These are phyloP conservation scores for Monosporascus cannonballus DNA, from an alignment of 2,329 filamentous ascomycete species.

Conservation along the genomic window DNA sequence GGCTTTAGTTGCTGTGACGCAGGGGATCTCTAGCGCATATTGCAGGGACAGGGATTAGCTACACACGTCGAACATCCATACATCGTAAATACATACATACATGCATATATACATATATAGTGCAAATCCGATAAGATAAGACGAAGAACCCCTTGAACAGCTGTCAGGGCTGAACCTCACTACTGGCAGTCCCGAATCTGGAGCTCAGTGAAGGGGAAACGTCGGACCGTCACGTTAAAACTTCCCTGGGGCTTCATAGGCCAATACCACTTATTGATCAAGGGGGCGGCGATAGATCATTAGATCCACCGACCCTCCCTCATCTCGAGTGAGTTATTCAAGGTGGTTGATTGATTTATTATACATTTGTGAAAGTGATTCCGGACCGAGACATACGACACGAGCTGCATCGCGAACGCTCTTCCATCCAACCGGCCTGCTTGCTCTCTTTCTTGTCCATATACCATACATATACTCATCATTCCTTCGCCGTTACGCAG, in stretches of 20 bases:
- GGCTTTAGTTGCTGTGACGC: neutral
- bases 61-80: neutral
- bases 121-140: neutral
- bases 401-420: neutral
- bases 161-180: neutral
- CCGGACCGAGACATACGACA: neutral
- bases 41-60: neutral
- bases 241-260: neutral
- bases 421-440: neutral
- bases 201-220: neutral
- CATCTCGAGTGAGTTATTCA: no score
- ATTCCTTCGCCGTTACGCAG: no score
- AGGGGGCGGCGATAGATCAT: no score
- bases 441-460: no score
- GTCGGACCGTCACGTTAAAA: neutral
- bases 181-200: neutral
- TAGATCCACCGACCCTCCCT: no score
- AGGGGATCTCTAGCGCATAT: neutral
- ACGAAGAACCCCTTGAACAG: neutral
- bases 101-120: neutral
- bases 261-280: neutral
- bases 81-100: neutral
- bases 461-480: no score
- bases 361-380: neutral
- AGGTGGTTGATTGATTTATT: no score